These are phyloP conservation scores for Phalaenopsis equestris DNA, from an alignment of 106 monocot species.

Conservation along the genomic window DNA sequence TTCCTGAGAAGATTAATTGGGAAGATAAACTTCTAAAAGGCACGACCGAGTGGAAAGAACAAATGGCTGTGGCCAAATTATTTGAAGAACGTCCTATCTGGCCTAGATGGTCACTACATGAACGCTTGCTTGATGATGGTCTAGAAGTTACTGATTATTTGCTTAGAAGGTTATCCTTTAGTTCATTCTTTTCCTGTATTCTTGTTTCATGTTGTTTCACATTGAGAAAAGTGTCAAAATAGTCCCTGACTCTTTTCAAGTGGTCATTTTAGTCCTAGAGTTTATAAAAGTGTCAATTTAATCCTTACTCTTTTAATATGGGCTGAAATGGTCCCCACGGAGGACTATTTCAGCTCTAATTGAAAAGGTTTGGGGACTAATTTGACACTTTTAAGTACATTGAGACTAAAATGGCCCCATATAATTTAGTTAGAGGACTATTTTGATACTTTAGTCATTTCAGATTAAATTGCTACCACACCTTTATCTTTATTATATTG, in stretches of 20 bases:
- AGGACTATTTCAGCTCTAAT: too few species aligned
- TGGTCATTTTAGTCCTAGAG: too few species aligned
- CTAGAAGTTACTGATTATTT: slow-evolving; percentile 37
- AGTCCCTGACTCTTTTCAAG: too few species aligned
- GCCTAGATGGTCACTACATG: slow-evolving; percentile 71
- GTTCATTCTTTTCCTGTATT: not conserved
- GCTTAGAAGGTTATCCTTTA: slow-evolving; percentile 46
- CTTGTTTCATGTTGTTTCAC: not conserved
- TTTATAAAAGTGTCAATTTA: too few species aligned
- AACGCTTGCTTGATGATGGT: slow-evolving; percentile 64
- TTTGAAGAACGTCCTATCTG: slow-evolving; percentile 87
- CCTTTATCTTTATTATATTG: not conserved
- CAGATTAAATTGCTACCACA: not conserved
- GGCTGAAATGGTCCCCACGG: too few species aligned
- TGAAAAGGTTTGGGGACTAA: too few species aligned
- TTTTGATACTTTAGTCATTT: not conserved
- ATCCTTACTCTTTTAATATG: too few species aligned
- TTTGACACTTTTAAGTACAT: too few species aligned
- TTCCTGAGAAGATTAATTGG: slow-evolving; percentile 72
- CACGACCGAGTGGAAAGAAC: slow-evolving; percentile 64
- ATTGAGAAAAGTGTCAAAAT: too few species aligned
- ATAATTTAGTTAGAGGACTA: too few species aligned
- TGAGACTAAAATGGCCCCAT: too few species aligned
- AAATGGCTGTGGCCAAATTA: slow-evolving; percentile 63
- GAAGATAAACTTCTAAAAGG: slow-evolving; percentile 64